These are phyloP conservation scores for Aspergillus pseudoterreus DNA, from an alignment of 2,329 filamentous ascomycete genomes.

Conservation along the genomic window DNA sequence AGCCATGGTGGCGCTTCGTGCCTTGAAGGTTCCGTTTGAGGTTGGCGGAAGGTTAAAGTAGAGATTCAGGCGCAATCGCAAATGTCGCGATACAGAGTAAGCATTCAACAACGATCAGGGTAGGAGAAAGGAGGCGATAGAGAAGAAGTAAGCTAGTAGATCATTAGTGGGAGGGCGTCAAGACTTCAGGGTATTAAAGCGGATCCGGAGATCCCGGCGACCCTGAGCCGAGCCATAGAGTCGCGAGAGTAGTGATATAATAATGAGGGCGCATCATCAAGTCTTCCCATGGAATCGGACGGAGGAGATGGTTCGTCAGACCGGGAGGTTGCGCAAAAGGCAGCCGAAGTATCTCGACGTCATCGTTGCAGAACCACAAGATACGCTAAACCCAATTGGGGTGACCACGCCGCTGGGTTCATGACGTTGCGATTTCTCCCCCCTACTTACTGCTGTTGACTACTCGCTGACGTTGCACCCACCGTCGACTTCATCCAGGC, in stretches of 20 bases:
- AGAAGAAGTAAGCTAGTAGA: not conserved
- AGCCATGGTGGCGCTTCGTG: conserved; percentile 15
- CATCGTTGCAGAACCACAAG: conserved; percentile 24
- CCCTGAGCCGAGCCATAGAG: conserved; percentile 1
- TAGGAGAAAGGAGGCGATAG: not conserved
- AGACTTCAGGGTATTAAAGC: conserved; percentile 15
- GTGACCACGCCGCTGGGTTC: conserved; percentile 15
- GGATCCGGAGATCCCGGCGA: conserved; percentile 19
- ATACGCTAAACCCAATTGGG: conserved; percentile 16
- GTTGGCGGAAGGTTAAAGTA: not conserved
- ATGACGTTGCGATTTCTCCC: conserved; percentile 26
- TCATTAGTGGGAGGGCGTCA: conserved; percentile 2
- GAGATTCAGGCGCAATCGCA: no score
- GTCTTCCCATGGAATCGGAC: conserved; percentile 2
- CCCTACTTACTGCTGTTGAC: not conserved
- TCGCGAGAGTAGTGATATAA: conserved; percentile 24
- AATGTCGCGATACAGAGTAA: not conserved
- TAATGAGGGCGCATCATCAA: conserved; percentile 18
- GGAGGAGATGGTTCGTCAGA: conserved; percentile 4
- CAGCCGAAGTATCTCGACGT: conserved; percentile 28
- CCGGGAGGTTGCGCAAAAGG: not conserved
- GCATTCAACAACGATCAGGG: not conserved
- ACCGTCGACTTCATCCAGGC: conserved; percentile 9
- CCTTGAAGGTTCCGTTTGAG: not conserved
- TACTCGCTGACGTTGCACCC: conserved; percentile 28